These are phyloP conservation scores for Leccinum rimulosum DNA, from an alignment of 768 basidiomycete species.

Conservation along the genomic window DNA sequence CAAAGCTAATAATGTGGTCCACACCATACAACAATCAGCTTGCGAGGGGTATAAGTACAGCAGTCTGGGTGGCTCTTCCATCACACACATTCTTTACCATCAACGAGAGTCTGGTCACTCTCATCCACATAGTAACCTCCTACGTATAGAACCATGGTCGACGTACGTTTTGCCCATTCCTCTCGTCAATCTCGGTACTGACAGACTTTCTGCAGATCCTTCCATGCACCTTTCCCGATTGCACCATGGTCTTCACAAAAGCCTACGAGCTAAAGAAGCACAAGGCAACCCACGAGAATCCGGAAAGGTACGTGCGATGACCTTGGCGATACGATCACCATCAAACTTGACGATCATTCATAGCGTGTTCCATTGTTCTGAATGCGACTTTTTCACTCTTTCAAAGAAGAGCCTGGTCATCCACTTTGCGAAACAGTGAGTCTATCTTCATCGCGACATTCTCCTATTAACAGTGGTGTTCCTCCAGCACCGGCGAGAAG, in stretches of 20 bases:
- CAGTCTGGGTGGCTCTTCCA: not conserved
- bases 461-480: not conserved
- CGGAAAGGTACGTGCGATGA: conserved; percentile 4
- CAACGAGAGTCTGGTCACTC: conserved; percentile 22
- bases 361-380: conserved; percentile 20
- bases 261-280: conserved; percentile 24
- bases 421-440: conserved; percentile 23
- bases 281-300: conserved; percentile 13
- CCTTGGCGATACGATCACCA: not conserved
- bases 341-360: not conserved
- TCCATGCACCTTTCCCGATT: conserved; percentile 13
- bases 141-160: conserved; percentile 6
- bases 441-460: not conserved
- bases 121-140: not conserved
- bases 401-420: conserved; percentile 22
- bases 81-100: not conserved
- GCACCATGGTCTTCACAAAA: conserved; percentile 15
- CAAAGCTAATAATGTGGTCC: not conserved
- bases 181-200: not conserved
- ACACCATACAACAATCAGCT: not conserved
- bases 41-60: conserved; percentile 13
- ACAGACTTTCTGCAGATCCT: conserved; percentile 6
- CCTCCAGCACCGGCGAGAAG: conserved; percentile 24
- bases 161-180: conserved; percentile 1
- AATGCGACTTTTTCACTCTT: conserved; percentile 19